Conservation (phyloP, 2,329 filamentous ascomycete species). For the Fusarium coicis region DNA sequence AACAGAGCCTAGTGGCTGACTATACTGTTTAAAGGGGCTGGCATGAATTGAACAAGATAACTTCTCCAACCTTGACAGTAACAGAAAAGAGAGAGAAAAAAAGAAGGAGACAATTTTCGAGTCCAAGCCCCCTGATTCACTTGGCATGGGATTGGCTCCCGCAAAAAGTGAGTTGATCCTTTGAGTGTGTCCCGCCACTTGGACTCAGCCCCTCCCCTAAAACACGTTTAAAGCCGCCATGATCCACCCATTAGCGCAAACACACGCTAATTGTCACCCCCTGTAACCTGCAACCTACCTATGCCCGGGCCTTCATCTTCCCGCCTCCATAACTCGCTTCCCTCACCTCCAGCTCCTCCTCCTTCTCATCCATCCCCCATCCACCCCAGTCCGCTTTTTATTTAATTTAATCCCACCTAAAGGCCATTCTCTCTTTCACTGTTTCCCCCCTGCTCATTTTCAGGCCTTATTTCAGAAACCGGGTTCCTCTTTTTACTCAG, state of each 20-base stretch:
- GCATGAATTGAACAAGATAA: background rate
- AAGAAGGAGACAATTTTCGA: slow-evolving; percentile 9
- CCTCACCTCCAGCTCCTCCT: slow-evolving; percentile 2
- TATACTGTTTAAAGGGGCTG: slow-evolving; percentile 3
- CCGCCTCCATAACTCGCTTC: slow-evolving; percentile 26
- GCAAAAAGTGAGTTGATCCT: background rate
- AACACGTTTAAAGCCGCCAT: slow-evolving; percentile 25
- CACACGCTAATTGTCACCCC: background rate
- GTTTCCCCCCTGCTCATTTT: slow-evolving; percentile 15
- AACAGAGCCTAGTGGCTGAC: slow-evolving; percentile 10
- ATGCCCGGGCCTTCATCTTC: slow-evolving; percentile 22
- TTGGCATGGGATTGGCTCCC: slow-evolving; percentile 17
- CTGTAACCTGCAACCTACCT: slow-evolving; percentile 3
- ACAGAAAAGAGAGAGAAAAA: background rate
- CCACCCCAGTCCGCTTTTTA: slow-evolving; percentile 26
- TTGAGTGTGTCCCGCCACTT: slow-evolving; percentile 14
- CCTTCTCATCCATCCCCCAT: background rate
- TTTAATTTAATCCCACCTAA: slow-evolving; percentile 34
- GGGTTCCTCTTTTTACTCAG: slow-evolving; percentile 27
- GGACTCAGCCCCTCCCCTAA: background rate
- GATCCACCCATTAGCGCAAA: background rate
- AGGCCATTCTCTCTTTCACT: background rate
- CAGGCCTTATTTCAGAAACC: slow-evolving; percentile 32
- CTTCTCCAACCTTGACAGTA: background rate
- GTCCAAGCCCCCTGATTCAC: slow-evolving; percentile 23